A percentile compares a stretch with the other conserved stretches of the same genome.
Evolutionary conservation across 306 rosid species (phyloP).

Genomic region (Rosa chinensis): DNA sequence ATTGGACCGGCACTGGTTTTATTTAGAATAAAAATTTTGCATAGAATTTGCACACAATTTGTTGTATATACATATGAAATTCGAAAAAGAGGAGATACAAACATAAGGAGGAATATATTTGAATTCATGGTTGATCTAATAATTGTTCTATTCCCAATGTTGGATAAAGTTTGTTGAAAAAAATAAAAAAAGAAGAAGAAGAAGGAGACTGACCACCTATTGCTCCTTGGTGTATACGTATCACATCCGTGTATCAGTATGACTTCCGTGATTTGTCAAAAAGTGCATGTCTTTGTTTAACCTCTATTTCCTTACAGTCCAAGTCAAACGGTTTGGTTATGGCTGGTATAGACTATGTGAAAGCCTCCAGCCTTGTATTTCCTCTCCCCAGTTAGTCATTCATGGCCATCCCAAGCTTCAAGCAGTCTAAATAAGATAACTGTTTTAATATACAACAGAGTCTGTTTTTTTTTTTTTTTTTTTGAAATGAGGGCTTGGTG

Average conservation of each 20-base stretch:
- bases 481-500: too few species aligned
- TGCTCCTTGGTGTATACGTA: background rate
- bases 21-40: background rate
- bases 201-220: background rate
- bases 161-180: background rate
- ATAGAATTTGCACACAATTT: background rate
- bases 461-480: too few species aligned
- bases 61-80: too few species aligned
- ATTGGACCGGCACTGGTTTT: background rate
- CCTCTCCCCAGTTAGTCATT: background rate
- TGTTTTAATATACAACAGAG: background rate
- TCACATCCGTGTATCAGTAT: background rate
- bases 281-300: background rate
- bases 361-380: constrained; percentile 1
- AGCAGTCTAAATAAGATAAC: background rate
- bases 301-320: background rate
- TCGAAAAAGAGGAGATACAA: too few species aligned
- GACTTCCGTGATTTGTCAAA: background rate
- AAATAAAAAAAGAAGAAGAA: background rate
- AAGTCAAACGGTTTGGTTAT: background rate
- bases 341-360: background rate
- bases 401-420: background rate
- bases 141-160: background rate
- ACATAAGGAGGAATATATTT: background rate
- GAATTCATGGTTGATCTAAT: background rate